Conservation (phyloP, 2,329 filamentous ascomycete species). For the Gliomastix tumulicola region DNA sequence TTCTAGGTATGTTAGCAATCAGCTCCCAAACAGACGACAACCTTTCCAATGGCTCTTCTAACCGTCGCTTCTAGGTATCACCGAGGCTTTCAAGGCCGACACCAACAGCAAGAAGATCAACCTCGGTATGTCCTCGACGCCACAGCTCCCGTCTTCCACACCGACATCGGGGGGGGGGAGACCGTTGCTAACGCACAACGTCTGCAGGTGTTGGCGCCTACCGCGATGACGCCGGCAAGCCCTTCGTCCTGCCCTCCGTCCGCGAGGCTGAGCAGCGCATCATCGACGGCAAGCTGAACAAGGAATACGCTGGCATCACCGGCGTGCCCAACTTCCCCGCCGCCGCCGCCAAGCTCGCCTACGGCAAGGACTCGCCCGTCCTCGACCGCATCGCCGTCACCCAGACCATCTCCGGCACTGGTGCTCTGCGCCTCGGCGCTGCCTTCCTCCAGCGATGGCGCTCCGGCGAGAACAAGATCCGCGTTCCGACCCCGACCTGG, state of each 20-base stretch:
- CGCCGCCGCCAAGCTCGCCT: constrained; percentile 84
- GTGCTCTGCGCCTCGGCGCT: constrained; percentile 88
- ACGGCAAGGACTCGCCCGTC: constrained; percentile 71
- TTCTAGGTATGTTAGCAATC: constrained; percentile 54
- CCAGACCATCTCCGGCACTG: constrained; percentile 96
- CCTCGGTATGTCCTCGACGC: constrained; percentile 66
- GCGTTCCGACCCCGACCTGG: constrained; percentile 94
- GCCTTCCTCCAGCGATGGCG: constrained; percentile 91
- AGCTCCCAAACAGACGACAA: neutral
- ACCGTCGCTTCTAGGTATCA: constrained; percentile 60
- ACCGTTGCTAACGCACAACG: no score
- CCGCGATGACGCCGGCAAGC: constrained; percentile 96
- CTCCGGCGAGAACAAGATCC: constrained; percentile 88
- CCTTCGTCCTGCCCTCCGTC: constrained; percentile 93
- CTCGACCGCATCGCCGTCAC: constrained; percentile 83
- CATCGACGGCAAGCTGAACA: constrained; percentile 72
- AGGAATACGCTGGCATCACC: constrained; percentile 97
- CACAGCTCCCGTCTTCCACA: constrained; percentile 16
- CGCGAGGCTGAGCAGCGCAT: constrained; percentile 83
- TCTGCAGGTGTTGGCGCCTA: constrained; percentile 83
- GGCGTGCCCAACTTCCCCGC: constrained; percentile 92
- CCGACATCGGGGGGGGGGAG: constrained; percentile 6
- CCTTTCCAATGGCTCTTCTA: constrained; percentile 9
- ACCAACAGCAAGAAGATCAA: constrained; percentile 94
- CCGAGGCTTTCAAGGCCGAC: constrained; percentile 98